Evolutionary conservation across 306 rosid species (phyloP), one percentile per base, ranked within the genome.

Genomic region (Pyrus betulifolia): DNA sequence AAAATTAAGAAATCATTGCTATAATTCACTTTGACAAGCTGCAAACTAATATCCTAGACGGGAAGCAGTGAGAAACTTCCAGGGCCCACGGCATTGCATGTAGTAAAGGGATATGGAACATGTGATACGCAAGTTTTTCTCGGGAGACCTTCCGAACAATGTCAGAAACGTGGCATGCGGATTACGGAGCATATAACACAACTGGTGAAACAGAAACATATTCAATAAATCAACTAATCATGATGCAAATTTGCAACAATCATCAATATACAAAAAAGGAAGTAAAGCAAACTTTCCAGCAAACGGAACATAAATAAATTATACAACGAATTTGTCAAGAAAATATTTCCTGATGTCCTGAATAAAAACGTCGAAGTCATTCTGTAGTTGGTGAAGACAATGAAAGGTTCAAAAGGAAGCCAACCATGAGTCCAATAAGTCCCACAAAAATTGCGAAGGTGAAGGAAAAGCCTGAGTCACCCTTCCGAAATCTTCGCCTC

Each of bases 381-480:
- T 61, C 71, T 28, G 84, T 81, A 62, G 95, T 69, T 12, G 96
- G 90, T 70, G 89, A 86, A 74, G 97, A 89, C 78, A 84, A 86
- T 42, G 88, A 67, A 63, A 95, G 84, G 75, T 87, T 95, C 82
- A 95, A 74, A 70, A 95, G 91, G 80, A 90, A 90, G 82, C 99
- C 97, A 65, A 88, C 90, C 90, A 88, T 78, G 79, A 85, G 69
- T 66, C 97, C 97, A 45, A 95, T 85, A n/a, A 95, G 40, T 65
- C 92, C 99, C 84, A 90, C 97, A 31, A 88, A 79, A 67, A 90
- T 63, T 64, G 99, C 92, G 28, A 85, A 90, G 71, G 79, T 74
- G 69, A 95, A 80, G 66, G 97, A 92, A 85, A 95, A 95, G 28
- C 92, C 97, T 57, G 85, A 87, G 80, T 81, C 88, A 15, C 85